phyloP scores from a whole-genome alignment of 2,329 filamentous ascomycete genomes.

The Phaeosphaeria sp. region DNA sequence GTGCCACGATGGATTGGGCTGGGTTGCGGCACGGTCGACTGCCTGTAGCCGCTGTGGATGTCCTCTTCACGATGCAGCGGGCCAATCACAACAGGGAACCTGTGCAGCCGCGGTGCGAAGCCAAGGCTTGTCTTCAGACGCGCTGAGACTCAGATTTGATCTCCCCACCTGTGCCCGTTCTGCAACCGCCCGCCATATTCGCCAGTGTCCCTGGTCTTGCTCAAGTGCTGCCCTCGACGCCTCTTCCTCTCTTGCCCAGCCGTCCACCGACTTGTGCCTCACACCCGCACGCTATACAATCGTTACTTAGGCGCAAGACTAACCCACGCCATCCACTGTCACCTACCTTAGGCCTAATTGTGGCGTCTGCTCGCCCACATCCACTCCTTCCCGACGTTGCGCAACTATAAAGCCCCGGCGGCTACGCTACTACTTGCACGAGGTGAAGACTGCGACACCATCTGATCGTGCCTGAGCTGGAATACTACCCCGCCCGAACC shows the following conservation, averaged over 20 bases:
- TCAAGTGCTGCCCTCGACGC: slow-evolving; percentile 36
- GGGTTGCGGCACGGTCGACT: slow-evolving; percentile 28
- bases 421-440: slow-evolving; percentile 29
- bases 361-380: slow-evolving; percentile 9
- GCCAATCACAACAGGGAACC: slow-evolving; percentile 35
- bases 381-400: slow-evolving; percentile 22
- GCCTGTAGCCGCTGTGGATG: slow-evolving; percentile 44
- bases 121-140: slow-evolving; percentile 45
- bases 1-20: slow-evolving; percentile 37
- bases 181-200: slow-evolving; percentile 47
- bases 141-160: slow-evolving; percentile 45
- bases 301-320: slow-evolving; percentile 19
- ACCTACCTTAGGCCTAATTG: slow-evolving; percentile 5
- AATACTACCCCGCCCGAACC: slow-evolving; percentile 26
- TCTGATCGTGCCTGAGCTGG: slow-evolving; percentile 28
- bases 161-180: slow-evolving; percentile 44
- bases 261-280: slow-evolving; percentile 24
- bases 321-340: slow-evolving; percentile 7
- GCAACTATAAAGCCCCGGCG: slow-evolving; percentile 37
- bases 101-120: slow-evolving; percentile 24
- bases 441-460: slow-evolving; percentile 17
- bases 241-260: slow-evolving; percentile 29
- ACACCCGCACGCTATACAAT: slow-evolving; percentile 29
- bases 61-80: slow-evolving; percentile 28
- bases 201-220: slow-evolving; percentile 35